Evolutionary conservation across 2,329 filamentous ascomycete species (phyloP).

Genomic region (Colletotrichum simmondsii): DNA sequence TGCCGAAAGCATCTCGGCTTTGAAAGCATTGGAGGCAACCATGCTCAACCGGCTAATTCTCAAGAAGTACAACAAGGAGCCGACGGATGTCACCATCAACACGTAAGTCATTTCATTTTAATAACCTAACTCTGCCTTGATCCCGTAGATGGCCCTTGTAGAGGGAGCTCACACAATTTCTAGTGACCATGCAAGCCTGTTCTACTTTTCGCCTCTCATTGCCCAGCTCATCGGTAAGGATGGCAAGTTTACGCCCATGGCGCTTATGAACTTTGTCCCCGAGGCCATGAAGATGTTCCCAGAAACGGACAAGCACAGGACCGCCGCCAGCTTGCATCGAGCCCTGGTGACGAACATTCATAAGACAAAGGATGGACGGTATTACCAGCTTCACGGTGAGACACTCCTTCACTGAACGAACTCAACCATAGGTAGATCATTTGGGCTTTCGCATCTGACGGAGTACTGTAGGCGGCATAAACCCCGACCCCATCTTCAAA

Average conservation of each 20-base stretch:
- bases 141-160: neutral
- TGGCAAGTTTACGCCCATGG: slow-evolving; percentile 26
- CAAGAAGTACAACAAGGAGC: slow-evolving; percentile 54
- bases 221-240: slow-evolving; percentile 22
- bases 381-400: slow-evolving; percentile 38
- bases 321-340: slow-evolving; percentile 18
- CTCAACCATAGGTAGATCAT: no score
- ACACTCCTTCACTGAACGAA: no score
- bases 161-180: neutral
- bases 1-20: slow-evolving; percentile 61
- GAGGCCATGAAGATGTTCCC: slow-evolving; percentile 30
- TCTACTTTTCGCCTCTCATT: slow-evolving; percentile 26
- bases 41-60: slow-evolving; percentile 56
- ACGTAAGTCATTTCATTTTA: slow-evolving; percentile 44
- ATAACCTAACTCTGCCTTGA: neutral
- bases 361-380: slow-evolving; percentile 40
- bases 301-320: slow-evolving; percentile 18
- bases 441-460: no score
- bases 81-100: slow-evolving; percentile 55
- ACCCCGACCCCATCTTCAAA: slow-evolving; percentile 34
- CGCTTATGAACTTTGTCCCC: slow-evolving; percentile 17
- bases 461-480: slow-evolving; percentile 20
- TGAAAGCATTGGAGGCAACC: slow-evolving; percentile 60
- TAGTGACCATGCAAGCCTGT: slow-evolving; percentile 31
- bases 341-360: slow-evolving; percentile 38